Conservation (phyloP, 148 eudicot species). For the Camellia sinensis region DNA sequence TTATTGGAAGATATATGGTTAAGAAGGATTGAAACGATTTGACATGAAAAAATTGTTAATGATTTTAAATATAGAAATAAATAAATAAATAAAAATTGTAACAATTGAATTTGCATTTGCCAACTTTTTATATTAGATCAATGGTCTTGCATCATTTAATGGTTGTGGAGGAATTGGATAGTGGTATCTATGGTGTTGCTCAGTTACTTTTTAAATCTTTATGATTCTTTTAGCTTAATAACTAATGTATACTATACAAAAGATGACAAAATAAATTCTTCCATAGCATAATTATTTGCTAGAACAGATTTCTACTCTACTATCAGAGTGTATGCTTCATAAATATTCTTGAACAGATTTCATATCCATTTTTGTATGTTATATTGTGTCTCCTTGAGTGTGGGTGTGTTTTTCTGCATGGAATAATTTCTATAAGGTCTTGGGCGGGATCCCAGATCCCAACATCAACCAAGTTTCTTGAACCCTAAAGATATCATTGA, state of each 20-base stretch:
- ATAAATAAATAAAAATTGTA: background rate
- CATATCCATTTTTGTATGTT: background rate
- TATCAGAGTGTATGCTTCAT: too few relatives aligned
- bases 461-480: slow-evolving; percentile 74
- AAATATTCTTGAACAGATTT: too few relatives aligned
- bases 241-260: background rate
- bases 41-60: background rate
- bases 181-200: background rate
- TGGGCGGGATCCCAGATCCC: too few relatives aligned
- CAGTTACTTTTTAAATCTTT: too few relatives aligned
- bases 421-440: too few relatives aligned
- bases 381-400: too few relatives aligned
- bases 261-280: background rate
- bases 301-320: too few relatives aligned
- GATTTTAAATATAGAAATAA: background rate
- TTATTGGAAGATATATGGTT: too few relatives aligned
- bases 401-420: too few relatives aligned
- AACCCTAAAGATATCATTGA: slow-evolving; percentile 22
- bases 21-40: background rate
- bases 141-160: background rate
- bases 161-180: background rate
- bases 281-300: background rate
- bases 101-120: background rate
- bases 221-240: too few relatives aligned
- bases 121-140: background rate